Evolutionary conservation across 2,329 filamentous ascomycete species (phyloP).

Genomic region (Fusarium poae): DNA sequence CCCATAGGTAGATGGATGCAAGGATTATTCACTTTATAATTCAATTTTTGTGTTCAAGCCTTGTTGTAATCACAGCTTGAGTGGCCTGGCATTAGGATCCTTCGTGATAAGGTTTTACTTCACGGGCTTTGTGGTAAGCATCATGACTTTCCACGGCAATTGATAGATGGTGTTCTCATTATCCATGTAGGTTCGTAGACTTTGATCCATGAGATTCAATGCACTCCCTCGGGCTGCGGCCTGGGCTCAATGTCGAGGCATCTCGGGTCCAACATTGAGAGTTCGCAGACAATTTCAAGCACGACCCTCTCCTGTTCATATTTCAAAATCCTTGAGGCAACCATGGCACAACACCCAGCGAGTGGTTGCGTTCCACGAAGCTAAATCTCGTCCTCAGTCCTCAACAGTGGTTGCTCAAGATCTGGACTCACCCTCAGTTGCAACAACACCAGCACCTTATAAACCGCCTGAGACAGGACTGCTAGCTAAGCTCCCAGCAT

Average conservation of each 20-base stretch:
- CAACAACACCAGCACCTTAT: constrained; percentile 60
- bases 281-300: constrained; percentile 14
- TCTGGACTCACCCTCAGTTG: constrained; percentile 24
- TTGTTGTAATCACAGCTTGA: constrained; percentile 9
- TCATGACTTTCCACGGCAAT: constrained; percentile 6
- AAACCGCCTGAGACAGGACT: constrained; percentile 78
- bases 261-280: constrained; percentile 31
- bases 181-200: constrained; percentile 19
- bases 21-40: constrained; percentile 26
- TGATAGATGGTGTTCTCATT: constrained; percentile 22
- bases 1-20: not conserved
- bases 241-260: constrained; percentile 42
- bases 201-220: constrained; percentile 42
- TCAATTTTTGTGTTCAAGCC: constrained; percentile 25
- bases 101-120: not conserved
- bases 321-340: constrained; percentile 16
- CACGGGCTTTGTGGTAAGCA: constrained; percentile 29
- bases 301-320: constrained; percentile 18
- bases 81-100: constrained; percentile 14
- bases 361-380: constrained; percentile 46
- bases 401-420: constrained; percentile 32
- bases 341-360: constrained; percentile 33
- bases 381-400: constrained; percentile 35
- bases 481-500: constrained; percentile 74
- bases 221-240: constrained; percentile 42